phyloP scores from a whole-genome alignment of 768 basidiomycete species.

The Russula ochroleuca region DNA sequence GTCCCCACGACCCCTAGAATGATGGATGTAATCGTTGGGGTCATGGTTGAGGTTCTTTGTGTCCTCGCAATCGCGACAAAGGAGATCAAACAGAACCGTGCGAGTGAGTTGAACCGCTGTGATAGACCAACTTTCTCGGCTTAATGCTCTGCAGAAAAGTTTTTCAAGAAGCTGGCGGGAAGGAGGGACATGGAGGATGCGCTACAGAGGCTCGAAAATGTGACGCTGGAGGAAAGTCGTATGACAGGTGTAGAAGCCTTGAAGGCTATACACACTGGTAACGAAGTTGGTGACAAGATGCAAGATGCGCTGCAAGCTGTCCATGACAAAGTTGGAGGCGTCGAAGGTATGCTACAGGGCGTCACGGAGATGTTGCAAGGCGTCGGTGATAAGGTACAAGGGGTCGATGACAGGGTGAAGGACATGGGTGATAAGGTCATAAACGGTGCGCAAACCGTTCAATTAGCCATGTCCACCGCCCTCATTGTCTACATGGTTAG shows the following conservation, averaged over 20 bases:
- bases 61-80: background rate
- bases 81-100: background rate
- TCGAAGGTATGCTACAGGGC: too few relatives aligned
- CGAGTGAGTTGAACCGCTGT: background rate
- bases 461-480: too few relatives aligned
- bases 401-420: background rate
- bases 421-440: background rate
- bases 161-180: background rate
- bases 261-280: background rate
- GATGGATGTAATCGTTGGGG: background rate
- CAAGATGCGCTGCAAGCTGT: background rate
- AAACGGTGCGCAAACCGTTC: background rate
- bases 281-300: background rate
- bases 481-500: background rate
- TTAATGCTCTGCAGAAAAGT: background rate
- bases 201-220: background rate
- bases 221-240: slow-evolving; percentile 4
- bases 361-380: too few relatives aligned
- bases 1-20: background rate
- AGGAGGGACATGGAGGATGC: background rate
- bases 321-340: background rate
- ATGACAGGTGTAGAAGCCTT: background rate
- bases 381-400: background rate
- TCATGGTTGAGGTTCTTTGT: background rate
- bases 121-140: background rate